Base-by-base conservation (phyloP, 371 early-diverging fungal species). In the Zychaea mexicana region DNA sequence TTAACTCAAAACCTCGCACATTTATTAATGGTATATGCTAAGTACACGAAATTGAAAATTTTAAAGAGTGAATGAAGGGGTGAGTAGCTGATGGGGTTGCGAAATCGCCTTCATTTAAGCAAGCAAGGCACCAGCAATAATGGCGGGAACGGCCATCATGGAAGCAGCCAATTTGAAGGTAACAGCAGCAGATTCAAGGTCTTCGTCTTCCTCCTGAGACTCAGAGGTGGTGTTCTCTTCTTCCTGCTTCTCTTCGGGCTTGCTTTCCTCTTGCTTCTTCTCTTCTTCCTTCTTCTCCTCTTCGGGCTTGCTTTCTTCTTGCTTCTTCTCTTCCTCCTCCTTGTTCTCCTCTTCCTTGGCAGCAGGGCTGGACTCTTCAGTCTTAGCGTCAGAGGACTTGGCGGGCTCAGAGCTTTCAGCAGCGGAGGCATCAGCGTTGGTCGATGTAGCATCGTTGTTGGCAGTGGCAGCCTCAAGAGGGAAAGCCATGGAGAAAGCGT, bases 131-230 rank as follows among this genome's bases (percentile, higher is more conserved):
- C 39, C 65, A 52, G 58, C 55, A 52, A 60, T 36, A 45, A 64
- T 27, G 36, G 62, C 61, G 27, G 60, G 60, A 31, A 60, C 49
- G 55, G 60, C 60, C 39, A 59, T 31, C 32, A 45, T 54, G 22
- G 52, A 30, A 38, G 65, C 49, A 30, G 61, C 36, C 17, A 65
- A 54, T 62, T 66, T 70, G 65, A 66, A 45, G 19, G 53, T 52
- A 33, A 54, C 61, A 38, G 68, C 66, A 38, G 46, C 30, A 55
- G 30, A 52, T 52, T 53, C 55, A 42, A 57, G 45, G n/a, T 67
- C 39, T 30, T 53, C 26, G 42, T 62, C 45, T 39, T 57, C 45
- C 21, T 70, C 39, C 31, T 53, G 27, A 54, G 63, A 32, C 28
- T 70, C 38, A 52, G 63, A 12, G 8, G 68, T 33, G n/a, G 64